Evolutionary conservation across 2,329 filamentous ascomycete genomes (phyloP).

Genomic region (Pseudopyricularia cyperi): DNA sequence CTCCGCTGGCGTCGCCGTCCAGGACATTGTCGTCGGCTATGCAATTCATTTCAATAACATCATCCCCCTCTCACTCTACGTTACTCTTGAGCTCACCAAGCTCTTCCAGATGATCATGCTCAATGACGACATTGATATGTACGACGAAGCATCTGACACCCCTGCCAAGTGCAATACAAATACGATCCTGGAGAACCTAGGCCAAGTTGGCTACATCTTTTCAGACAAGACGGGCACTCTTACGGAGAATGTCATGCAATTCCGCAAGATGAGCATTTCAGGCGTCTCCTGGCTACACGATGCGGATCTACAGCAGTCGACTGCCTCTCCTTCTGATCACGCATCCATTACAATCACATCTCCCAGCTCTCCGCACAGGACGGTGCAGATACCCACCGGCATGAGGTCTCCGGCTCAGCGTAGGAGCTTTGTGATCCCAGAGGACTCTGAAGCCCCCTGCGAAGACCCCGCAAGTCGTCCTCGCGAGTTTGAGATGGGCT

Average conservation of each 20-base stretch:
- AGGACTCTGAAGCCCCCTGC: constrained; percentile 4
- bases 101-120: constrained; percentile 66
- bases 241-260: constrained; percentile 92
- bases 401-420: constrained; percentile 7
- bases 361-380: neutral
- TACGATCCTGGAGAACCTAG: constrained; percentile 87
- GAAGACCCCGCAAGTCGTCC: neutral
- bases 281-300: constrained; percentile 85
- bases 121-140: constrained; percentile 79
- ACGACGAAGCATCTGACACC: constrained; percentile 70
- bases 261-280: constrained; percentile 81
- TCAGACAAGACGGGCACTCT: constrained; percentile 92
- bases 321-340: neutral
- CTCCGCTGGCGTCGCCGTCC: constrained; percentile 57
- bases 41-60: constrained; percentile 97
- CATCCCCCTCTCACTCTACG: constrained; percentile 82
- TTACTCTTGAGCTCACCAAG: constrained; percentile 81
- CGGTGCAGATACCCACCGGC: neutral
- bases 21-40: constrained; percentile 77
- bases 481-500: neutral
- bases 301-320: constrained; percentile 43
- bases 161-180: constrained; percentile 85
- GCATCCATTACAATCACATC: neutral
- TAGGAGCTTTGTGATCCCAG: constrained; percentile 4
- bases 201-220: constrained; percentile 81